Conservation (phyloP, 805 yeast species). For the Ascoidea rubescens region DNA sequence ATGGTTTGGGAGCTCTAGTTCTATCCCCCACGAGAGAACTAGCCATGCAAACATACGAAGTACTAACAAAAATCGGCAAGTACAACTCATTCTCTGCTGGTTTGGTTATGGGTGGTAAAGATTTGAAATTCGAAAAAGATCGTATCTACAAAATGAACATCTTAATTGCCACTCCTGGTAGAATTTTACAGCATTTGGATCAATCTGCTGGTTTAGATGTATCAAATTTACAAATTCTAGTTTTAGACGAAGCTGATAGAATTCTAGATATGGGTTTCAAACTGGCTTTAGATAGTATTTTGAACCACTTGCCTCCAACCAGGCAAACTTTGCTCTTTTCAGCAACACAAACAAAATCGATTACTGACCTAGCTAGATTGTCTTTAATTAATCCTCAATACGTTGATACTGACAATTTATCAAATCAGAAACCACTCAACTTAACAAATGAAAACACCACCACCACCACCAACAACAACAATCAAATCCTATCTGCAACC, state of each 20-base stretch:
- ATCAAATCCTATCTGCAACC: constrained; percentile 30
- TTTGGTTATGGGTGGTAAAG: constrained; percentile 87
- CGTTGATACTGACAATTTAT: constrained; percentile 31
- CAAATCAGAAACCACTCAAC: constrained; percentile 4
- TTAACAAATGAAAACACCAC: constrained; percentile 14
- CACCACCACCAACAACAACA: constrained; percentile 17
- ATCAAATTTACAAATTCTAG: constrained; percentile 61
- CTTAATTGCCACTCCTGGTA: constrained; percentile 83
- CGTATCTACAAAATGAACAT: constrained; percentile 71
- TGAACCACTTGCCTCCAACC: constrained; percentile 61
- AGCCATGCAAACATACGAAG: constrained; percentile 86
- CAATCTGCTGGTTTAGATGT: constrained; percentile 73
- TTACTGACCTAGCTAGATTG: constrained; percentile 69
- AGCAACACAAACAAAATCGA: constrained; percentile 80
- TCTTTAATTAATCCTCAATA: constrained; percentile 54
- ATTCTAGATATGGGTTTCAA: constrained; percentile 90
- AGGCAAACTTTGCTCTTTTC: constrained; percentile 79
- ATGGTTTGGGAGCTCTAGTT: constrained; percentile 80
- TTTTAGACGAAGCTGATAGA: constrained; percentile 86
- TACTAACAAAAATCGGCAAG: constrained; percentile 67
- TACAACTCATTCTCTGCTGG: constrained; percentile 74
- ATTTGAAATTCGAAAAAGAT: constrained; percentile 67
- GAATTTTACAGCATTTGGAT: constrained; percentile 81
- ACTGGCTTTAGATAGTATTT: constrained; percentile 66
- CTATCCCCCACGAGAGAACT: constrained; percentile 89